Evolutionary conservation across 1,284 basidiomycete species (phyloP).

Genomic region (Mycena sp.): DNA sequence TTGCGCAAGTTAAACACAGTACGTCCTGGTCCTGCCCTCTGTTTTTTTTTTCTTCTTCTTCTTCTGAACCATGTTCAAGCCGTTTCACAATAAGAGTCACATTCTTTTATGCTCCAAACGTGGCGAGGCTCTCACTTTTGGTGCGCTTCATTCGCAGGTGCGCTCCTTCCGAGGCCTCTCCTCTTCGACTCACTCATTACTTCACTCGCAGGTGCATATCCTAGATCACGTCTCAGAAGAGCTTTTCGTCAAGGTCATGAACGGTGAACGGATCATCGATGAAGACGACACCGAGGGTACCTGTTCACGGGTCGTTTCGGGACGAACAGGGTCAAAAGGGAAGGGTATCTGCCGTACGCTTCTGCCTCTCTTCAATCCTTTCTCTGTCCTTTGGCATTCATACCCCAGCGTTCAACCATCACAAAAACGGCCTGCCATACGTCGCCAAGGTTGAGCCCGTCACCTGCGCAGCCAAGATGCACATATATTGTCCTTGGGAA

Average conservation of each 20-base stretch:
- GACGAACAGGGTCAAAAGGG: slow-evolving; percentile 11
- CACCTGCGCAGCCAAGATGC: slow-evolving; percentile 8
- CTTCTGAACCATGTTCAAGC: slow-evolving; percentile 4
- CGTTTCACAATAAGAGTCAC: slow-evolving; percentile 4
- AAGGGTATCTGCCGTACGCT: slow-evolving; percentile 3
- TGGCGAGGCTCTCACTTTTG: not conserved
- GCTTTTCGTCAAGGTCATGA: slow-evolving; percentile 15
- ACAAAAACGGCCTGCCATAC: slow-evolving; percentile 10
- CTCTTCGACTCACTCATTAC: too few relatives aligned
- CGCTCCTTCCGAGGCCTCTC: too few relatives aligned
- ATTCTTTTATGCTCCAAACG: slow-evolving; percentile 16
- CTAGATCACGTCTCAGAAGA: slow-evolving; percentile 17
- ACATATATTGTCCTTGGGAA: too few relatives aligned
- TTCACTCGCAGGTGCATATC: slow-evolving; percentile 12
- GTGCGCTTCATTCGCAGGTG: too few relatives aligned
- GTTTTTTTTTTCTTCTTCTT: not conserved
- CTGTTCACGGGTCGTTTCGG: slow-evolving; percentile 13
- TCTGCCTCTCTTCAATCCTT: not conserved
- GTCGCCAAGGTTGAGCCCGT: slow-evolving; percentile 3
- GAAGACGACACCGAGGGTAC: slow-evolving; percentile 11
- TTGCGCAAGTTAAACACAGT: slow-evolving; percentile 4
- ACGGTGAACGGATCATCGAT: slow-evolving; percentile 9
- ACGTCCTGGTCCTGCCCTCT: not conserved
- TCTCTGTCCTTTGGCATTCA: not conserved
- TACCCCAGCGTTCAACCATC: slow-evolving; percentile 12